A percentile compares a stretch with the other conserved stretches of the same genome.
Evolutionary conservation across 2,329 filamentous ascomycete genomes (phyloP).

Genomic region (Calonectria pseudoturangicola): DNA sequence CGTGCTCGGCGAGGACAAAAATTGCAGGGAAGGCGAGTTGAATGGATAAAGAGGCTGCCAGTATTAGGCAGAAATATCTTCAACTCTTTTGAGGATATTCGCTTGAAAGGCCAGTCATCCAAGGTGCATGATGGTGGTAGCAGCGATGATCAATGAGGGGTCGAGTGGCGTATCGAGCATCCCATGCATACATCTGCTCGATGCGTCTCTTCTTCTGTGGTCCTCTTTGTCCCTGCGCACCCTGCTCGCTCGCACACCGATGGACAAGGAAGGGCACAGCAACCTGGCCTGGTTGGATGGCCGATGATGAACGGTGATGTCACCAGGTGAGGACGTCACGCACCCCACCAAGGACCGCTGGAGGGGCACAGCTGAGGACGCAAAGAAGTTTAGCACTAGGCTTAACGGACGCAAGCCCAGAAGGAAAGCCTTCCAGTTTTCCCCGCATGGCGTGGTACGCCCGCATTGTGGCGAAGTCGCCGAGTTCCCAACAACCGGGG

Average conservation of each 20-base stretch:
- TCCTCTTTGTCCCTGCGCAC: background rate
- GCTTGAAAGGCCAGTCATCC: background rate
- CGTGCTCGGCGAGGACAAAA: background rate
- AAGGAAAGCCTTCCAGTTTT: background rate
- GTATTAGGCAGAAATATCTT: slow-evolving; percentile 19
- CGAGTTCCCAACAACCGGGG: background rate
- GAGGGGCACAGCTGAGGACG: too few relatives aligned
- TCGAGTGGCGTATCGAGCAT: background rate
- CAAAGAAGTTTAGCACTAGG: slow-evolving; percentile 1
- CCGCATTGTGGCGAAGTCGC: slow-evolving; percentile 21
- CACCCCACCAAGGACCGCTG: background rate
- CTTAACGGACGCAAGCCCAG: background rate
- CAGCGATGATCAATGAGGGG: slow-evolving; percentile 10
- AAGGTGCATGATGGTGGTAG: too few relatives aligned
- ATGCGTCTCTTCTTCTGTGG: background rate
- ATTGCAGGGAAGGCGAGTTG: background rate
- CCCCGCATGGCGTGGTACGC: slow-evolving; percentile 22
- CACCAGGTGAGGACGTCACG: slow-evolving; percentile 24
- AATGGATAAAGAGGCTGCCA: slow-evolving; percentile 1
- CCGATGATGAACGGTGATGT: slow-evolving; percentile 26
- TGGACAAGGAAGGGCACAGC: slow-evolving; percentile 10
- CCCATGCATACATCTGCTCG: background rate
- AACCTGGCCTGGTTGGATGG: slow-evolving; percentile 20
- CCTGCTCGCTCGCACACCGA: background rate
- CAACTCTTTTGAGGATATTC: background rate